Percentiles rank a stretch among this genome's conserved stretches.
Evolutionary conservation across 257 asterid genomes (phyloP).

Genomic region (Solanum pinnatisectum): DNA sequence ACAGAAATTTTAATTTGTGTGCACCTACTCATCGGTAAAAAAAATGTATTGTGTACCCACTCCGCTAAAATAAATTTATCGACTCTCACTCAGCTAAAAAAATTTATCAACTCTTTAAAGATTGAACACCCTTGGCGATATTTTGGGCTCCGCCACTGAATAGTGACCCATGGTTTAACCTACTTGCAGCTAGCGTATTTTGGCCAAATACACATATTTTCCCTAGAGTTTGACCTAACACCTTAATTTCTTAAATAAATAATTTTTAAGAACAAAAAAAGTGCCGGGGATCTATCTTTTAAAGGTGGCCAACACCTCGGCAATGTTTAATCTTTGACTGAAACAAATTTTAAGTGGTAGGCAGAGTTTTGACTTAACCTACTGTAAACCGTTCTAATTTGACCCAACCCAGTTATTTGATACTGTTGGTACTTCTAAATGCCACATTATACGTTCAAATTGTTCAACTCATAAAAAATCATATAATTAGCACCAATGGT

Average conservation of each 20-base stretch:
- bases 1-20: no score
- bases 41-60: no score
- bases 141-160: no score
- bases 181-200: not conserved
- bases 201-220: not conserved
- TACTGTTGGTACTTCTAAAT: not conserved
- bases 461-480: not conserved
- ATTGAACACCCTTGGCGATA: no score
- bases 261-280: not conserved
- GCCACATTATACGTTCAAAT: not conserved
- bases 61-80: no score
- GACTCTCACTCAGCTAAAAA: no score
- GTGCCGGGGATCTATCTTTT: not conserved
- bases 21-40: no score
- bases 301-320: not conserved
- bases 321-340: not conserved
- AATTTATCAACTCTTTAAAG: no score
- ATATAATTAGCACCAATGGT: not conserved
- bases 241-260: not conserved
- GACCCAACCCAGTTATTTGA: not conserved
- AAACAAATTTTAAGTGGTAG: not conserved
- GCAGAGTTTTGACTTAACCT: not conserved
- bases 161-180: not conserved
- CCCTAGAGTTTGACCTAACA: not conserved
- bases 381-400: not conserved